Evolutionary conservation across 768 basidiomycete species (phyloP).

Genomic region (Trametes coccinea): DNA sequence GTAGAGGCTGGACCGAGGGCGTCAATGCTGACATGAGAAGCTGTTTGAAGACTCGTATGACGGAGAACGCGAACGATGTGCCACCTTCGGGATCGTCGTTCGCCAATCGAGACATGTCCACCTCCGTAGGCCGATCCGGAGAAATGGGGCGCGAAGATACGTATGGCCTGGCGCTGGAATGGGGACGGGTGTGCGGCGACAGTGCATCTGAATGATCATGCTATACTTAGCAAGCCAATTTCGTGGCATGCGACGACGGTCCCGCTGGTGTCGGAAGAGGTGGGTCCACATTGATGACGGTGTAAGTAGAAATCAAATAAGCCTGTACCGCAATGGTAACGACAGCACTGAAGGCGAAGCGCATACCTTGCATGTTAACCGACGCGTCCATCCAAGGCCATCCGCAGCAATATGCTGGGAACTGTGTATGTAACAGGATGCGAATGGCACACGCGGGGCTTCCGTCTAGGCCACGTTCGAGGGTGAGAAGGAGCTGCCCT

Average conservation of each 20-base stretch:
- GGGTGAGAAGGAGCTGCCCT: not conserved
- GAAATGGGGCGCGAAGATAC: not conserved
- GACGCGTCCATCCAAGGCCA: not conserved
- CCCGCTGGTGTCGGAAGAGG: not conserved
- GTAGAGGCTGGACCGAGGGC: not conserved
- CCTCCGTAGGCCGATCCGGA: not conserved
- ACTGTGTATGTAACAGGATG: not conserved
- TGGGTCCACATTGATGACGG: slow-evolving; percentile 16
- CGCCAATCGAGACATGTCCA: not conserved
- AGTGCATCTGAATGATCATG: not conserved
- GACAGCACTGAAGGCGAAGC: not conserved
- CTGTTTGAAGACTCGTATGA: not conserved
- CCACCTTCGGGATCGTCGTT: slow-evolving; percentile 12
- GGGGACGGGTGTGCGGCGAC: not conserved
- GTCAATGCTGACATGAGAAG: not conserved
- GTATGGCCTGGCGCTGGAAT: not conserved
- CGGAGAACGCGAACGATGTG: not conserved
- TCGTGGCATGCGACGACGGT: not conserved
- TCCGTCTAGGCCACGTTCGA: not conserved
- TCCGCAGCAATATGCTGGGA: slow-evolving; percentile 11
- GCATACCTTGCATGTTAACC: slow-evolving; percentile 10
- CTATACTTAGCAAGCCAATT: not conserved
- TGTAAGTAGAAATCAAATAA: slow-evolving; percentile 10
- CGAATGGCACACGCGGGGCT: too few species aligned
- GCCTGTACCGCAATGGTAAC: not conserved